Base-by-base conservation (phyloP, 495 filamentous ascomycete species). In the Lasiosphaeria hispida region DNA sequence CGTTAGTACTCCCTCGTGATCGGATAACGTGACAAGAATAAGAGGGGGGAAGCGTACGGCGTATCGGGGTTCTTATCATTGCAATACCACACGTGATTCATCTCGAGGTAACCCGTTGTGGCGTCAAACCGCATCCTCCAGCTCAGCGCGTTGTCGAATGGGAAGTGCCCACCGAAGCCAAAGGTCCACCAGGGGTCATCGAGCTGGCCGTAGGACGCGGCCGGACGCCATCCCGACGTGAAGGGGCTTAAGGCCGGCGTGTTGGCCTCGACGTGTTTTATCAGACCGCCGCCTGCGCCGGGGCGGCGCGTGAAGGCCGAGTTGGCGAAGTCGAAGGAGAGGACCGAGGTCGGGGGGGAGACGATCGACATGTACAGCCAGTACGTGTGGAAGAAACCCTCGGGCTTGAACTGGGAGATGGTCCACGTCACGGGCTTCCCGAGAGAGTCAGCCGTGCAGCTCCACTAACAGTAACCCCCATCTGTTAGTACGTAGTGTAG, bases 51-150 rank as follows among this genome's bases (percentile, higher is more conserved):
- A 49, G 38, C 50, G 11, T 19, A 53, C 50, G 50, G 50, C 3
- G 13, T 18, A 23, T 17, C 38, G 3, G 50, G 50, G 14, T 53
- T 19, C 50, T 19, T 39, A 42, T 53, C 50, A 42, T 53, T 19
- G n/a, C 50, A 53, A 33, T 53, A 53, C 50, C 50, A 53, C n/a
- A 53, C 36, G 13, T 19, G 13, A 2, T 9, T 30, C 36, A 53
- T 40, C 37, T 53, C 50, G 2, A 53, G 13, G 17, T 53, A 53
- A 9, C 13, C 50, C 50, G 15, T 39, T 11, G n/a, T 38, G 13
- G 10, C 10, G 13, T 53, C 14, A 2, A 39, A 37, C 35, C 49
- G 14, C 48, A 39, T 39, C 36, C n/a, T 6, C 48, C 48, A 39
- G 7, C 48, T 15, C 19, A 50, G 47, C 18, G 11, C 19, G 30